Conservation (phyloP, 306 rosid genomes). For the Prunus padus region DNA sequence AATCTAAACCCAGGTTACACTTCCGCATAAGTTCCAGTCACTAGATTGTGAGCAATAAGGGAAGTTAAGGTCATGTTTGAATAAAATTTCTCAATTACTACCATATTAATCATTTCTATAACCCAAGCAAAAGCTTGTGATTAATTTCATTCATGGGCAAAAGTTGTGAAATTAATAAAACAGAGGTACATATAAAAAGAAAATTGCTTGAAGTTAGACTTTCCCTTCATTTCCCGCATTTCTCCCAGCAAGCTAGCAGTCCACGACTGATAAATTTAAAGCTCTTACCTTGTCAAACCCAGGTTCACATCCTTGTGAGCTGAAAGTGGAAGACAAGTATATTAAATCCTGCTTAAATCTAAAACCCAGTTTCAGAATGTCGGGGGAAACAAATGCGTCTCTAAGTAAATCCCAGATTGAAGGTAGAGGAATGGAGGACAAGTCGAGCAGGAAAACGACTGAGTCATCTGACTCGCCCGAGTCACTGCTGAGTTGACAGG, state of each 20-base stretch:
- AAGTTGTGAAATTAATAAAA: neutral
- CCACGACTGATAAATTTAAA: neutral
- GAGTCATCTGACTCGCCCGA: conserved; percentile 37
- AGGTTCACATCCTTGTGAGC: conserved; percentile 55
- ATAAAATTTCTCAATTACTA: neutral
- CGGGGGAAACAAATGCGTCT: conserved; percentile 51
- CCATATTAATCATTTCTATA: neutral
- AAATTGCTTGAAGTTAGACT: neutral
- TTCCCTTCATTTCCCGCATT: no score
- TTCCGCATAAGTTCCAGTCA: neutral
- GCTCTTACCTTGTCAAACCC: conserved; percentile 64
- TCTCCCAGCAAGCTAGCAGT: no score
- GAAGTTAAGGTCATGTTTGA: neutral
- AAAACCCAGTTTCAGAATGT: conserved; percentile 76
- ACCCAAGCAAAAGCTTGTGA: neutral
- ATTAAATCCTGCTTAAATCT: conserved; percentile 85
- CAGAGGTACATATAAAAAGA: neutral
- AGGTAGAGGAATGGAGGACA: conserved; percentile 51
- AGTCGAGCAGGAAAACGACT: conserved; percentile 66
- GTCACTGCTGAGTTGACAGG: conserved; percentile 49
- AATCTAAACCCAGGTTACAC: neutral
- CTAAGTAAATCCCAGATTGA: conserved; percentile 59
- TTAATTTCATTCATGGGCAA: neutral
- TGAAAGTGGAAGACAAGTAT: conserved; percentile 71
- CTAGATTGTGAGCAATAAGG: neutral